Percentiles rank a stretch among this genome's conserved stretches.
Evolutionary conservation across 441 rosid genomes (phyloP).

Genomic region (Codiaeum variegatum): DNA sequence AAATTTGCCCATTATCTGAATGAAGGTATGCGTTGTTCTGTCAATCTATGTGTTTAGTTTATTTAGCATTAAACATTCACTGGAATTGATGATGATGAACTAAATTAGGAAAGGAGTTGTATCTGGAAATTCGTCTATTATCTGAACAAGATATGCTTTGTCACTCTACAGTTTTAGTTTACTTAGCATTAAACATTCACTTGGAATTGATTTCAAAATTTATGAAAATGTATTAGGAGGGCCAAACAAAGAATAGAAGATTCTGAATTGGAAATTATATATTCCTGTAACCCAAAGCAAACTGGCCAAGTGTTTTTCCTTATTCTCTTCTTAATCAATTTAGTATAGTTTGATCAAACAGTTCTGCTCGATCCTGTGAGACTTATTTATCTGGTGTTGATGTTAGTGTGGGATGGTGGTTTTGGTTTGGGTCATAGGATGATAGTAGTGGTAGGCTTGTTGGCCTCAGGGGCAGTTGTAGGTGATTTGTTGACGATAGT

Average conservation of each 20-base stretch:
- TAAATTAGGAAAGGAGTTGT: constrained; percentile 15
- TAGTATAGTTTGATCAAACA: not conserved
- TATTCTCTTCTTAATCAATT: too few relatives aligned
- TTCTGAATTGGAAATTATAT: not conserved
- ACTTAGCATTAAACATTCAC: not conserved
- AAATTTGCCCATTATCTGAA: not conserved
- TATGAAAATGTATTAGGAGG: not conserved
- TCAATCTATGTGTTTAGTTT: not conserved
- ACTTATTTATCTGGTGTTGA: not conserved
- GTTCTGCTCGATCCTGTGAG: not conserved
- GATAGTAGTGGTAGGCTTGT: not conserved
- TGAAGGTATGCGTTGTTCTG: constrained; percentile 7
- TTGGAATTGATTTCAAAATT: too few relatives aligned
- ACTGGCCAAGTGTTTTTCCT: too few relatives aligned
- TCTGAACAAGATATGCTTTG: constrained; percentile 2
- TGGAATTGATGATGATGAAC: constrained; percentile 19
- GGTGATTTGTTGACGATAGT: not conserved
- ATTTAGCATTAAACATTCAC: not conserved
- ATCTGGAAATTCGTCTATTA: constrained; percentile 20
- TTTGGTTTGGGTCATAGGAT: not conserved
- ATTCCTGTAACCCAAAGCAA: too few relatives aligned
- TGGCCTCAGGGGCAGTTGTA: not conserved
- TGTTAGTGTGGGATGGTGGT: not conserved
- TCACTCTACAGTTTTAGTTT: not conserved
- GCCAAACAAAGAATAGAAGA: not conserved